phyloP scores from a whole-genome alignment of 495 filamentous ascomycete species.

The Penicillium herquei region DNA sequence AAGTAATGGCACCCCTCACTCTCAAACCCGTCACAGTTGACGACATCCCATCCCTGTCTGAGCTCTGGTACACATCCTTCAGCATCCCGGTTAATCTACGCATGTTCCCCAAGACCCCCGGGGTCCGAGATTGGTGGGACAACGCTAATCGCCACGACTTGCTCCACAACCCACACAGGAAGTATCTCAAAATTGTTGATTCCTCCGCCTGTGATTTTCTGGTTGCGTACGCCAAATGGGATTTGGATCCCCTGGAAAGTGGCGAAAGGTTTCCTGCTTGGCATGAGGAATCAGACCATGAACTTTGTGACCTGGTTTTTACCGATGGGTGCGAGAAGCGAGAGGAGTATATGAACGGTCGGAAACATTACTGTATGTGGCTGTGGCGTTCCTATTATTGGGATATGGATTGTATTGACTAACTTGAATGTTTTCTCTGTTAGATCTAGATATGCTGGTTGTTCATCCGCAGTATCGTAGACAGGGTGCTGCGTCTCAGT shows the following conservation, averaged over 20 bases:
- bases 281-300: slow-evolving; percentile 17
- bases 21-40: not conserved
- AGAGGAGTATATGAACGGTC: slow-evolving; percentile 18
- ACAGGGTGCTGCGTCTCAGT: slow-evolving; percentile 48
- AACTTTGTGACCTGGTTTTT: slow-evolving; percentile 19
- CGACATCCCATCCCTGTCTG: not conserved
- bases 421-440: not conserved
- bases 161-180: slow-evolving; percentile 19
- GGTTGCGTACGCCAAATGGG: slow-evolving; percentile 30
- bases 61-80: slow-evolving; percentile 1
- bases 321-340: slow-evolving; percentile 11
- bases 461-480: slow-evolving; percentile 48
- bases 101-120: slow-evolving; percentile 4
- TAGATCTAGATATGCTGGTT: slow-evolving; percentile 49
- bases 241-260: slow-evolving; percentile 22
- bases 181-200: slow-evolving; percentile 31
- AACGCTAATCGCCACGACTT: slow-evolving; percentile 17
- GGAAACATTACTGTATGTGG: slow-evolving; percentile 24
- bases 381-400: no score
- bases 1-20: not conserved
- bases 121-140: not conserved
- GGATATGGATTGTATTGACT: not conserved
- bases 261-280: slow-evolving; percentile 26
- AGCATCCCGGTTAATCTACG: slow-evolving; percentile 2
- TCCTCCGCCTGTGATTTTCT: slow-evolving; percentile 8